phyloP scores from a whole-genome alignment of 768 basidiomycete genomes.

The Chalciporus sphaerocephalus region DNA sequence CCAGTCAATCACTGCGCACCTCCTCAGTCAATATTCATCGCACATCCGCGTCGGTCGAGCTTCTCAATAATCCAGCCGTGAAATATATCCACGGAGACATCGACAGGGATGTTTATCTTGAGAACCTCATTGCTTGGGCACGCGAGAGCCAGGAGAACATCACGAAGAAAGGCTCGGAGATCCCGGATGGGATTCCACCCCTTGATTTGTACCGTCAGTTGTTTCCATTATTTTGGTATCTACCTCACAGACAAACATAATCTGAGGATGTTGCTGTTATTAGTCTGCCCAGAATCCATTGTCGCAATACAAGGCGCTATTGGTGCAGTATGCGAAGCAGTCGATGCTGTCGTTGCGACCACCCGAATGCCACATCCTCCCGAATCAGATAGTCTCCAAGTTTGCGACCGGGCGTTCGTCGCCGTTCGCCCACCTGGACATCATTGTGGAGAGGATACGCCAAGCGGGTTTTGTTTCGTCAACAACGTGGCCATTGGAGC shows the following conservation, averaged over 20 bases:
- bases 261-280: background rate
- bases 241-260: background rate
- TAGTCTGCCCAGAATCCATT: slow-evolving; percentile 76
- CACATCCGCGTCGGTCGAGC: slow-evolving; percentile 50
- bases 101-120: slow-evolving; percentile 61
- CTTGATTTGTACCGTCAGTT: slow-evolving; percentile 78
- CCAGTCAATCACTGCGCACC: slow-evolving; percentile 14
- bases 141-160: slow-evolving; percentile 60
- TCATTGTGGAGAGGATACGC: slow-evolving; percentile 87
- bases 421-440: slow-evolving; percentile 89
- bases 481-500: slow-evolving; percentile 91
- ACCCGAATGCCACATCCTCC: slow-evolving; percentile 12
- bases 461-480: slow-evolving; percentile 92
- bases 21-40: slow-evolving; percentile 44
- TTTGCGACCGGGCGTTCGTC: slow-evolving; percentile 61
- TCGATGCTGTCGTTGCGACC: slow-evolving; percentile 56
- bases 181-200: slow-evolving; percentile 66
- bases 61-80: slow-evolving; percentile 59
- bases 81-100: slow-evolving; percentile 73
- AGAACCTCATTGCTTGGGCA: slow-evolving; percentile 57
- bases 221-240: background rate
- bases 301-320: slow-evolving; percentile 78
- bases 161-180: slow-evolving; percentile 61
- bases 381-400: slow-evolving; percentile 4
- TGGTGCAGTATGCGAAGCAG: slow-evolving; percentile 83